phyloP scores from a whole-genome alignment of 2,329 filamentous ascomycete genomes.

The Colletotrichum destructivum region DNA sequence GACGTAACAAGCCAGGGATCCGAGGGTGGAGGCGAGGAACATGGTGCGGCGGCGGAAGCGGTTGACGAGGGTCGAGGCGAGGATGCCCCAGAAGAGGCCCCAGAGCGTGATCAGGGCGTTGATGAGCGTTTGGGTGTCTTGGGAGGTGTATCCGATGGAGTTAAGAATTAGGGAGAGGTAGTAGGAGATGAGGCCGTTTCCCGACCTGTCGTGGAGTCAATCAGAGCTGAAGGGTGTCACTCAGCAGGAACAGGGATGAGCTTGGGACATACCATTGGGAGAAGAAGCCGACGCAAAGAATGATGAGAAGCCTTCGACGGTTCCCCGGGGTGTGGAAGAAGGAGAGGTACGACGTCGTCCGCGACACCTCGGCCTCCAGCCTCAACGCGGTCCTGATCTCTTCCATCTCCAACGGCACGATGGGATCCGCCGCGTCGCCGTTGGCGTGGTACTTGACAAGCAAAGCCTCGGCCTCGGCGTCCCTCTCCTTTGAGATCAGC shows the following conservation, averaged over 20 bases:
- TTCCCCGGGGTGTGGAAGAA: conserved; percentile 45
- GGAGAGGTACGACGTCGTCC: conserved; percentile 42
- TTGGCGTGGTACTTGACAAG: conserved; percentile 64
- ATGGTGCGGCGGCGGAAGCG: conserved; percentile 40
- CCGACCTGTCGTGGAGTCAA: conserved; percentile 47
- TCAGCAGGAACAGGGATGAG: conserved; percentile 22
- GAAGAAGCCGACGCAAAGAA: conserved; percentile 64
- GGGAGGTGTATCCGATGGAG: conserved; percentile 49
- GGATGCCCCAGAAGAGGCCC: conserved; percentile 37
- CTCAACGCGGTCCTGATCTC: conserved; percentile 40
- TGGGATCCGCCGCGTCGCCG: conserved; percentile 62
- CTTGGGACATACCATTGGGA: conserved; percentile 47
- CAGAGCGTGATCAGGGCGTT: conserved; percentile 47
- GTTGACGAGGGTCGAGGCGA: conserved; percentile 52
- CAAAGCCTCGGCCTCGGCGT: conserved; percentile 51
- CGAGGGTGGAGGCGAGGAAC: conserved; percentile 52
- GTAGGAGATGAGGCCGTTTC: conserved; percentile 54
- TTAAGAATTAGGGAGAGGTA: conserved; percentile 55
- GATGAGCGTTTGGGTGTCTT: conserved; percentile 50
- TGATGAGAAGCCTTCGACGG: conserved; percentile 61
- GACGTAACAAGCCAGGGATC: conserved; percentile 43
- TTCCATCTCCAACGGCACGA: conserved; percentile 58
- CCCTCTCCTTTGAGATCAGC: conserved; percentile 50
- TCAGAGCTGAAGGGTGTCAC: conserved; percentile 43
- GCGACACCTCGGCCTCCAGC: conserved; percentile 37